These are phyloP conservation scores for Moelleriella libera DNA, from an alignment of 2,329 filamentous ascomycete genomes.

Conservation along the genomic window DNA sequence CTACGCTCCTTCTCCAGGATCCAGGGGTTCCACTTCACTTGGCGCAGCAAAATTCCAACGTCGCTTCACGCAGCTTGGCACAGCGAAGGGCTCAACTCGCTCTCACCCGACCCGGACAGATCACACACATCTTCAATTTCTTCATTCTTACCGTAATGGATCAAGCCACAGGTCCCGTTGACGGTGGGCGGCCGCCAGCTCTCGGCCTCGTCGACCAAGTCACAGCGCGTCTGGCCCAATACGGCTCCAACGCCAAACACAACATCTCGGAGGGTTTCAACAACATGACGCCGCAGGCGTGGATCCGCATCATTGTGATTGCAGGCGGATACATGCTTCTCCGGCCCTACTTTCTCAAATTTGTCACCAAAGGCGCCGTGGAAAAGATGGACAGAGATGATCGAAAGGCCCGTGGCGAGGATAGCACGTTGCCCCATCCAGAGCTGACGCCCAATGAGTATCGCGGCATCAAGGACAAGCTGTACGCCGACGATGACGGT, in stretches of 20 bases:
- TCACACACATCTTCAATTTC: no score
- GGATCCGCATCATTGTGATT: slow-evolving; percentile 57
- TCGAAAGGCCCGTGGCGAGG: slow-evolving; percentile 18
- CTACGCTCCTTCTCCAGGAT: background rate
- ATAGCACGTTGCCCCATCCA: slow-evolving; percentile 10
- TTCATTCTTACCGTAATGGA: slow-evolving; percentile 3
- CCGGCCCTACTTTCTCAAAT: slow-evolving; percentile 59
- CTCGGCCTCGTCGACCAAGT: slow-evolving; percentile 20
- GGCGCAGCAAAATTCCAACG: background rate
- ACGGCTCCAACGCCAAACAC: slow-evolving; percentile 23
- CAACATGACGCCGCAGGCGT: slow-evolving; percentile 36
- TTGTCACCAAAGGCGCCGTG: slow-evolving; percentile 48
- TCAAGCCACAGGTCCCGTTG: slow-evolving; percentile 12
- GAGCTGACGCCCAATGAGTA: slow-evolving; percentile 52
- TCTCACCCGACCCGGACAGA: no score
- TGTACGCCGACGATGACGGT: slow-evolving; percentile 37
- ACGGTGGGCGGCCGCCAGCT: slow-evolving; percentile 9
- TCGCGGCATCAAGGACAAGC: slow-evolving; percentile 39
- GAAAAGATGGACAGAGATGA: slow-evolving; percentile 48
- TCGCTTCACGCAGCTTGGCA: background rate
- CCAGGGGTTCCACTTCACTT: background rate
- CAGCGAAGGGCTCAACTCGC: background rate
- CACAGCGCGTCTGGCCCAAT: slow-evolving; percentile 17
- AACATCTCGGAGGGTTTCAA: slow-evolving; percentile 36
- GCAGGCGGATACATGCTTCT: slow-evolving; percentile 61